Base-by-base conservation (phyloP, 2,329 filamentous ascomycete species). In the Fusarium sp. region DNA sequence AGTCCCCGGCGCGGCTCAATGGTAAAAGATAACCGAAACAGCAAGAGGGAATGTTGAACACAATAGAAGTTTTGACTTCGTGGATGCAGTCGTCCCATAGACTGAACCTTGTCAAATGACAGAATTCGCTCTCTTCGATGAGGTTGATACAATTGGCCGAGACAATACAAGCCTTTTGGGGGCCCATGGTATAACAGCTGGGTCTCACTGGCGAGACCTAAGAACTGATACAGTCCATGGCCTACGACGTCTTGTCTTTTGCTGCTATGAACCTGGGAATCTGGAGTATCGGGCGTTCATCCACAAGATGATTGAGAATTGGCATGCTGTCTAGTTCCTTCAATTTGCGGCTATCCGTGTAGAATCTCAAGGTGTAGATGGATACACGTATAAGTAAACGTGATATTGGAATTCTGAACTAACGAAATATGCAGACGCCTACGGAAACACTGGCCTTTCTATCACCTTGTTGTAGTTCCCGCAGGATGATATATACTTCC, bases 401-500 rank as follows among this genome's bases (percentile, higher is more conserved):
- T 25, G 25, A 19, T 3, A 23, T 23, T 44, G 23, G 16, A 44
- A 19, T 10, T 25, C 5, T 3, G 7, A 25, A 9, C 41, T 25
- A 9, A 25, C 23, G 5, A 44, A 9, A 25, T 23, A 44, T 25
- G 7, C 23, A 25, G 7, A 44, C 16, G 7, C 16, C 3, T 12
- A 12, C 23, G 23, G 4, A 3, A 23, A 44, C 2, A 25, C 23
- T 8, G 15, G 41, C 23, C 16, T 44, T 9, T 23, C 41, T 27
- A 45, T 27, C 3, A 10, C 25, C 18, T 19, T 45, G 12, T 7
- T 9, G 16, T 4, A n/a, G 39, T n/a, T 4, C 39, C 18, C 41
- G 5, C 35, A 10, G 4, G n/a, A 3, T 6, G 6, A 5, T 4
- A 18, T 19, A 10, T 7, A 15, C n/a, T 14, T 14, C 16, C 29